A percentile compares a stretch with the other conserved stretches of the same genome.
Evolutionary conservation across 2,329 filamentous ascomycete genomes (phyloP).

Genomic region (Penicillium sp.): DNA sequence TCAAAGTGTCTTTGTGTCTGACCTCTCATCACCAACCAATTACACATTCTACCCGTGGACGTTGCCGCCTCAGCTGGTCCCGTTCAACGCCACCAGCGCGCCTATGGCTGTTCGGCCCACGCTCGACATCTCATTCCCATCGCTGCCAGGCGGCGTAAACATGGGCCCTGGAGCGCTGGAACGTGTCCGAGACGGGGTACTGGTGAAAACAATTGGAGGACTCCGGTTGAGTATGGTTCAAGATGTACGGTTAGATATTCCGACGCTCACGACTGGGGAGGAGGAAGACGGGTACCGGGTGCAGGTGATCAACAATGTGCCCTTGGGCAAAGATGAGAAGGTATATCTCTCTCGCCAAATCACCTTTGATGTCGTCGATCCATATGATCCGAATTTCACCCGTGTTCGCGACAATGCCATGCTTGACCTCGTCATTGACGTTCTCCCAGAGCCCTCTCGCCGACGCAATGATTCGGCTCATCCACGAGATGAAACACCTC

Average conservation of each 20-base stretch:
- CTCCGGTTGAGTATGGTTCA: conserved; percentile 53
- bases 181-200: conserved; percentile 57
- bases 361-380: conserved; percentile 62
- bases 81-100: conserved; percentile 72
- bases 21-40: conserved; percentile 63
- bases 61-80: conserved; percentile 70
- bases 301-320: conserved; percentile 74
- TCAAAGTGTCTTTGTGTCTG: conserved; percentile 55
- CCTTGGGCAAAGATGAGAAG: conserved; percentile 82
- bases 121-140: conserved; percentile 66
- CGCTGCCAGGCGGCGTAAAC: conserved; percentile 47
- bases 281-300: conserved; percentile 51
- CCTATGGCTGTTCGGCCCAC: conserved; percentile 68
- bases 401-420: conserved; percentile 69
- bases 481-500: conserved; percentile 24
- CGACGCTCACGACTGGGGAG: conserved; percentile 2
- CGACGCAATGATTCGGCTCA: conserved; percentile 32
- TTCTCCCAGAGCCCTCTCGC: conserved; percentile 36
- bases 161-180: conserved; percentile 51
- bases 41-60: conserved; percentile 94
- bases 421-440: conserved; percentile 70
- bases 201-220: conserved; percentile 60
- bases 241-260: conserved; percentile 37
- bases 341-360: conserved; percentile 76
- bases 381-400: conserved; percentile 77